Base-by-base conservation (phyloP, 495 filamentous ascomycete species). In the Oleoguttula mirabilis region DNA sequence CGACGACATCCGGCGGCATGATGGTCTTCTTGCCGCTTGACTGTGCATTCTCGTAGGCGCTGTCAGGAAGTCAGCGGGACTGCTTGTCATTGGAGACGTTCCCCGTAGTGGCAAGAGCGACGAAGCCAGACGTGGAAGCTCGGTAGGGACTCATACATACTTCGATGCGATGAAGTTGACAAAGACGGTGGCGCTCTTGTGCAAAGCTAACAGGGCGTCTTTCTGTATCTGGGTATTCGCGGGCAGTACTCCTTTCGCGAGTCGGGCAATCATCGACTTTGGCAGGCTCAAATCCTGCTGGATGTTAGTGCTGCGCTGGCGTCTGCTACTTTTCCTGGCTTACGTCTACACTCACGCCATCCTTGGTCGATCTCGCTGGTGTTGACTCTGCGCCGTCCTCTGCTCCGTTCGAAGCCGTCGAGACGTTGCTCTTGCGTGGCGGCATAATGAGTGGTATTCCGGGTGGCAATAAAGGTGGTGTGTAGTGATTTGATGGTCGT, bases 191-290 rank as follows among this genome's bases (percentile, higher is more conserved):
- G 88, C 86, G 41, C 82, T 81, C 66, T 96, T 95, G 48, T 81
- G 82, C 59, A 98, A 76, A 0, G 92, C 90, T 21, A 90, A 57
- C 27, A 94, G 72, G 3, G 90, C 90, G 62, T 95, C 88, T 48
- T 87, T 93, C 53, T 93, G 84, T 38, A 98, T 84, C 48, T 85
- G 82, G 1, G 90, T 94, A 56, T 95, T 94, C 4, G 88, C 75
- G 0, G 90, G 90, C n/a, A 98, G 72, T n/a, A 94, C 86, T 43
- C 85, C 81, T 69, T 96, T 96, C 2, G 88, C 90, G 4, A 98
- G 75, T 17, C 90, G 77, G 34, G 84, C 82, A 30, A 94, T 84
- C 59, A 95, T 82, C n/a, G 86, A 87, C 58, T 86, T 88, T 1
- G 90, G 90, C 15, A 98, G 78, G 28, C 73, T 82, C 42, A 93